Evolutionary conservation across 2,329 filamentous ascomycete genomes (phyloP).

Genomic region (Stagonosporopsis cucurbitacearum): DNA sequence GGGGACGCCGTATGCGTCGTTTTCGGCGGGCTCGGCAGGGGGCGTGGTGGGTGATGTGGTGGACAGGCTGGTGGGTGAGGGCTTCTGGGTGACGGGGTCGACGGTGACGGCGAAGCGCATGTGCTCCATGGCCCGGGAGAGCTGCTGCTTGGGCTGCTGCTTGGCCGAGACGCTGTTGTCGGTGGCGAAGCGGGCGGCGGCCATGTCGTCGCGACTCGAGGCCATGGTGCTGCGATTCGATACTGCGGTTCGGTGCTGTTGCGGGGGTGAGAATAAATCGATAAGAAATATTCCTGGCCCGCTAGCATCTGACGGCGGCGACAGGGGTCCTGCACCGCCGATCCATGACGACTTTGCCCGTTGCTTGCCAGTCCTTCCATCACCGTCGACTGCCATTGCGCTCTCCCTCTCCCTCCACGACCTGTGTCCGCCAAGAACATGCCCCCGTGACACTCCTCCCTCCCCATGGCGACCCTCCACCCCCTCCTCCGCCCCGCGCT

Average conservation of each 20-base stretch:
- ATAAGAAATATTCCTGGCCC: slow-evolving; percentile 1
- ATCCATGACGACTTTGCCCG: not conserved
- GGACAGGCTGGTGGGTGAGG: slow-evolving; percentile 20
- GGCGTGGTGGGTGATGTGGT: not conserved
- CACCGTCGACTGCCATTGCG: too few species aligned
- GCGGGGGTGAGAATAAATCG: slow-evolving; percentile 8
- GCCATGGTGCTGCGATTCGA: slow-evolving; percentile 23
- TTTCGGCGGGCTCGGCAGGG: slow-evolving; percentile 28
- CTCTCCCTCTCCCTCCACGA: not conserved
- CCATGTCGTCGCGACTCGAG: slow-evolving; percentile 11
- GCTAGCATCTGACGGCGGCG: slow-evolving; percentile 7
- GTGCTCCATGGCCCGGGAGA: slow-evolving; percentile 61
- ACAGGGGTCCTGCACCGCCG: not conserved
- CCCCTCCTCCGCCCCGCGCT: slow-evolving; percentile 37
- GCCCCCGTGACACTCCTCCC: slow-evolving; percentile 20
- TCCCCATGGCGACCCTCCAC: slow-evolving; percentile 43
- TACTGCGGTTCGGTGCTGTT: slow-evolving; percentile 11
- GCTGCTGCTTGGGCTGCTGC: slow-evolving; percentile 51
- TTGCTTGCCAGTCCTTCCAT: too few species aligned
- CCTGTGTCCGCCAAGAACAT: slow-evolving; percentile 16
- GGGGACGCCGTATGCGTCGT: slow-evolving; percentile 59
- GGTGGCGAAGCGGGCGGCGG: slow-evolving; percentile 21
- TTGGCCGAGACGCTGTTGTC: slow-evolving; percentile 43
- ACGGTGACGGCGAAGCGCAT: slow-evolving; percentile 58
- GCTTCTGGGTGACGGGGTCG: slow-evolving; percentile 30